Percentiles rank a stretch among this genome's conserved stretches.
phyloP scores from a whole-genome alignment of 106 monocot genomes.

The Dendrobium catenatum region DNA sequence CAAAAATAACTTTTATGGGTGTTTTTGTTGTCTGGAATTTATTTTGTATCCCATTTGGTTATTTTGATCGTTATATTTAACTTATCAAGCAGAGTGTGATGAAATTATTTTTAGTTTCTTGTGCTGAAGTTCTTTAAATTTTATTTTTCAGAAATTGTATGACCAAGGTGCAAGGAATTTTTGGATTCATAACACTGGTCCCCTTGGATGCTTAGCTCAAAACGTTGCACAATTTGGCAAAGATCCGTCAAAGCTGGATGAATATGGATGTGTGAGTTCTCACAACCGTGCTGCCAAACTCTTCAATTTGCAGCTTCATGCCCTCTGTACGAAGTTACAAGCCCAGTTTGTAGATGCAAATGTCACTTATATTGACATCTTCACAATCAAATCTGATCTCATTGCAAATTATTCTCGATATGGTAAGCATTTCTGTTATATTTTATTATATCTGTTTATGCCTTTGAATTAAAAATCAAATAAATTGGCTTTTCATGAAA shows the following conservation, averaged over 20 bases:
- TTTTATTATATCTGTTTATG: neutral
- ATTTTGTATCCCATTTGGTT: too few relatives aligned
- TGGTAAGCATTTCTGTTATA: slow-evolving; percentile 26
- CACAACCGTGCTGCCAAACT: slow-evolving; percentile 72
- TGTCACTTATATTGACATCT: slow-evolving; percentile 63
- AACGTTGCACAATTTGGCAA: slow-evolving; percentile 65
- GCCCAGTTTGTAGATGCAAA: slow-evolving; percentile 44
- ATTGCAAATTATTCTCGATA: slow-evolving; percentile 76
- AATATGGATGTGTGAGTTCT: slow-evolving; percentile 63
- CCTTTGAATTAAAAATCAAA: too few relatives aligned
- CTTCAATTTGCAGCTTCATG: slow-evolving; percentile 88
- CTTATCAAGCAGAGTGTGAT: too few relatives aligned
- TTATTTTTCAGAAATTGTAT: slow-evolving; percentile 56
- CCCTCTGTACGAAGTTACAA: slow-evolving; percentile 60
- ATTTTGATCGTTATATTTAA: too few relatives aligned
- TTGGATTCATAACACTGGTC: slow-evolving; percentile 93
- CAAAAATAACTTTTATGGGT: too few relatives aligned
- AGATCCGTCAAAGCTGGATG: slow-evolving; percentile 73
- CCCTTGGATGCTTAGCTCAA: slow-evolving; percentile 85
- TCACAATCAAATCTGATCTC: slow-evolving; percentile 69
- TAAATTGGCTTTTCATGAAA: too few relatives aligned
- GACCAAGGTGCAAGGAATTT: slow-evolving; percentile 86
- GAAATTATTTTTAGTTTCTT: too few relatives aligned
- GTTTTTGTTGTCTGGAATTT: too few relatives aligned
- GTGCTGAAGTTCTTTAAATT: neutral